Evolutionary conservation across 2,329 filamentous ascomycete genomes (phyloP).

Genomic region (Torrubiellomyces zombiae): DNA sequence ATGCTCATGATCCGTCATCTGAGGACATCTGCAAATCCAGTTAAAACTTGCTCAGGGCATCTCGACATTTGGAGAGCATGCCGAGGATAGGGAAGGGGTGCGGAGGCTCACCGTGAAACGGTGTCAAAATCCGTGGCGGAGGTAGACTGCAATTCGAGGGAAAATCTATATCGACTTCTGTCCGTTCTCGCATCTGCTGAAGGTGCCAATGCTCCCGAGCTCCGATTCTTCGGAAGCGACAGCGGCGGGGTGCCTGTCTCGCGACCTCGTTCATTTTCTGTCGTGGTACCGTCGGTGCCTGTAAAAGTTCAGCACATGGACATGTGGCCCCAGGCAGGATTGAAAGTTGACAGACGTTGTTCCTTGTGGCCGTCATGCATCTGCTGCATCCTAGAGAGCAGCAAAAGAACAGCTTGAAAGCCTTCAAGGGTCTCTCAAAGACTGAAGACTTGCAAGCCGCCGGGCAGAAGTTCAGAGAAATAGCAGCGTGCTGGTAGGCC

Average conservation of each 20-base stretch:
- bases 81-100: too few species aligned
- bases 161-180: conserved; percentile 51
- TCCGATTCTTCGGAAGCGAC: conserved; percentile 46
- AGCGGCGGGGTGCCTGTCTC: conserved; percentile 28
- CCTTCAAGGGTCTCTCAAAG: conserved; percentile 6
- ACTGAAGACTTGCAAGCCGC: conserved; percentile 4
- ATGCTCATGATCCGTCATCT: conserved; percentile 76
- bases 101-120: conserved; percentile 68
- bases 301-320: conserved; percentile 6
- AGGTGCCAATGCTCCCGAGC: conserved; percentile 43
- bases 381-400: conserved; percentile 24
- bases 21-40: conserved; percentile 47
- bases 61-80: conserved; percentile 10
- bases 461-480: not conserved
- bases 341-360: conserved; percentile 16
- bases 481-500: too few species aligned
- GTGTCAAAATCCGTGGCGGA: conserved; percentile 46
- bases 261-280: conserved; percentile 23
- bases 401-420: conserved; percentile 5
- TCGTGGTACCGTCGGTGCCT: conserved; percentile 17
- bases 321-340: not conserved
- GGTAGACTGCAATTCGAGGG: conserved; percentile 54
- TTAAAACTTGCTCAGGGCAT: conserved; percentile 1
- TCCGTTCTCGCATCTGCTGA: conserved; percentile 31
- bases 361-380: conserved; percentile 24